Base-by-base conservation (phyloP, 352 stramenopile genomes). In the Plasmopara muralis region DNA sequence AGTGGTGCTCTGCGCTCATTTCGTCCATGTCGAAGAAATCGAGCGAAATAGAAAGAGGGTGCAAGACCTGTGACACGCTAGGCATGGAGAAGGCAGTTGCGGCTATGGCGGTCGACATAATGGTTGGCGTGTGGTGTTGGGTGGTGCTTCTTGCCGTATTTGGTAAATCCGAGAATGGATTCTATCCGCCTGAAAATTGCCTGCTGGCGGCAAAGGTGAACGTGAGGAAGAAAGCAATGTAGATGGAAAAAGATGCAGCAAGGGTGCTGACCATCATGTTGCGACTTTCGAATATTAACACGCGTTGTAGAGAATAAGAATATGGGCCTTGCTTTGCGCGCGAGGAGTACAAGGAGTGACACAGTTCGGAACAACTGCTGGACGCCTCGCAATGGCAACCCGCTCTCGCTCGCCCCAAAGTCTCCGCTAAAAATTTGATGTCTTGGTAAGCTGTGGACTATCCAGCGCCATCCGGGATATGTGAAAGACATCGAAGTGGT, bases 21-120 rank as follows among this genome's bases (percentile, higher is more conserved):
- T 56, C 42, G 20, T 55, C 41, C 39, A 72, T 59, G 45, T 72
- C 60, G 44, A 72, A 72, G 13, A 68, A 55, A 42, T 72, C 64
- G 49, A 68, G 59, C 48, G 64, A 72, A n/a, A 72, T 66, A 20
- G 64, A 62, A 20, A 72, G 55, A 15, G 55, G 62, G 3, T 67
- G 62, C 43, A 63, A 40, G 14, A 45, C 57, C 18, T 41, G 50
- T 42, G 63, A 50, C 58, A 64, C 65, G 16, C 25, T 60, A 28
- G 60, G 33, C 56, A 62, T 50, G 28, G 57, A 50, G 39, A 55
- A 57, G 42, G 60, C 34, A 44, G 58, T 59, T 46, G 62, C 9
- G 20, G 43, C 58, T 28, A 68, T 43, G 47, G 54, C 58, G 42
- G 62, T 71, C 29, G 53, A 58, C 60, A 64, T 68, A 45, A 55